phyloP scores from a whole-genome alignment of 2,329 filamentous ascomycete genomes.

The Verticillium nubilum region DNA sequence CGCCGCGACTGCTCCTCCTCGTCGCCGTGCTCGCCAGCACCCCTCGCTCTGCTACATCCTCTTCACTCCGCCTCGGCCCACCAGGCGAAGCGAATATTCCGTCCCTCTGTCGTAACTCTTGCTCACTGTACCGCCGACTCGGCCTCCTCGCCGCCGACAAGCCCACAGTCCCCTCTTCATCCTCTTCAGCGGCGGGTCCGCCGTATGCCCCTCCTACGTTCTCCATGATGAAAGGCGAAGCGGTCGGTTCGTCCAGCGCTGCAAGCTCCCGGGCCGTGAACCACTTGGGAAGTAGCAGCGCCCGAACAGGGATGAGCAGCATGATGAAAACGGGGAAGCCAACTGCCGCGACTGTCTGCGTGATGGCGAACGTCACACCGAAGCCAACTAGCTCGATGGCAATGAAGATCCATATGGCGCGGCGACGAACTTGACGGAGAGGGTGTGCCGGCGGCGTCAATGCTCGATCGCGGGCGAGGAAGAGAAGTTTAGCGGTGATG shows the following conservation, averaged over 20 bases:
- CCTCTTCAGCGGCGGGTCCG: constrained; percentile 18
- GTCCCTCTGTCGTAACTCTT: constrained; percentile 11
- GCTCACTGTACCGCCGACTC: not conserved
- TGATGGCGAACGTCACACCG: constrained; percentile 75
- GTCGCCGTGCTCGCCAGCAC: not conserved
- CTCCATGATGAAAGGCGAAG: constrained; percentile 71
- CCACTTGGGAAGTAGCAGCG: constrained; percentile 56
- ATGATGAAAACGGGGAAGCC: constrained; percentile 75
- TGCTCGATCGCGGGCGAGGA: constrained; percentile 57
- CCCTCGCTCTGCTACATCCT: constrained; percentile 28
- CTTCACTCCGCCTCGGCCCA: constrained; percentile 23
- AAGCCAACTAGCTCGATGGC: constrained; percentile 64
- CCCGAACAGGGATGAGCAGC: constrained; percentile 60
- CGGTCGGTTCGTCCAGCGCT: constrained; percentile 66
- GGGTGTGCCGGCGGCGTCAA: constrained; percentile 58
- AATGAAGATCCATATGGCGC: constrained; percentile 68
- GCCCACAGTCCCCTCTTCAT: constrained; percentile 5
- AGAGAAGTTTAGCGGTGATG: constrained; percentile 69
- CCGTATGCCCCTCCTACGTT: constrained; percentile 62
- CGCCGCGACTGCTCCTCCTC: not conserved
- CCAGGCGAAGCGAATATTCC: constrained; percentile 21
- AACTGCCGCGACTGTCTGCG: constrained; percentile 76
- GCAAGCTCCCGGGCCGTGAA: constrained; percentile 57
- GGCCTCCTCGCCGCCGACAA: constrained; percentile 5
- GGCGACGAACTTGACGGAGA: constrained; percentile 54